phyloP scores from a whole-genome alignment of 202 grass and related monocot species.

The Carex sylvatica region DNA sequence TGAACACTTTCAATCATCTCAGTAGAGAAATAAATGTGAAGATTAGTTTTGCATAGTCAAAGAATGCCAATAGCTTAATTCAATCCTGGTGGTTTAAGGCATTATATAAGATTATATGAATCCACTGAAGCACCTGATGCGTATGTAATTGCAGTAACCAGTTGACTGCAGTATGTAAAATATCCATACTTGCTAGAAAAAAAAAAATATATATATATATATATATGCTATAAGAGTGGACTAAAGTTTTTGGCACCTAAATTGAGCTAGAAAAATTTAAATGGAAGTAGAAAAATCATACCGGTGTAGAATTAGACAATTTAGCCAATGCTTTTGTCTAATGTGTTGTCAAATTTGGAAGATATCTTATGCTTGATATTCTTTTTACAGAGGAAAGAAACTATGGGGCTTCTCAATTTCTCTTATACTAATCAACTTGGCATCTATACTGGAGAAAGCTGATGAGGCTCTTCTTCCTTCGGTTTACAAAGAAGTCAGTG shows the following conservation, averaged over 20 bases:
- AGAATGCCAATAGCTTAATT: neutral
- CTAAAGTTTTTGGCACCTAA: neutral
- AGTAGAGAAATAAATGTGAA: neutral
- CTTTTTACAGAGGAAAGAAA: slow-evolving; percentile 63
- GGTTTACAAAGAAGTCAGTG: slow-evolving; percentile 98
- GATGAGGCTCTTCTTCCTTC: slow-evolving; percentile 93
- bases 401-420: slow-evolving; percentile 89
- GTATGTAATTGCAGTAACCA: neutral
- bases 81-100: neutral
- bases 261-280: neutral
- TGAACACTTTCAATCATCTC: neutral
- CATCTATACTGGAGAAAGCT: slow-evolving; percentile 85
- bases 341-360: neutral
- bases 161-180: neutral
- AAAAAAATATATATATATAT: too few relatives aligned
- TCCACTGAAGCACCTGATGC: neutral
- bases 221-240: neutral
- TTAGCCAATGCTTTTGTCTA: neutral
- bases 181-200: neutral
- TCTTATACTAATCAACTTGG: slow-evolving; percentile 95
- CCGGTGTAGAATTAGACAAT: neutral
- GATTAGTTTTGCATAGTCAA: neutral
- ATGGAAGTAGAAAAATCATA: neutral
- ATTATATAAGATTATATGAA: neutral
- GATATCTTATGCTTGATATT: slow-evolving; percentile 20